Evolutionary conservation across 257 asterid species (phyloP).

Genomic region (Perilla frutescens): DNA sequence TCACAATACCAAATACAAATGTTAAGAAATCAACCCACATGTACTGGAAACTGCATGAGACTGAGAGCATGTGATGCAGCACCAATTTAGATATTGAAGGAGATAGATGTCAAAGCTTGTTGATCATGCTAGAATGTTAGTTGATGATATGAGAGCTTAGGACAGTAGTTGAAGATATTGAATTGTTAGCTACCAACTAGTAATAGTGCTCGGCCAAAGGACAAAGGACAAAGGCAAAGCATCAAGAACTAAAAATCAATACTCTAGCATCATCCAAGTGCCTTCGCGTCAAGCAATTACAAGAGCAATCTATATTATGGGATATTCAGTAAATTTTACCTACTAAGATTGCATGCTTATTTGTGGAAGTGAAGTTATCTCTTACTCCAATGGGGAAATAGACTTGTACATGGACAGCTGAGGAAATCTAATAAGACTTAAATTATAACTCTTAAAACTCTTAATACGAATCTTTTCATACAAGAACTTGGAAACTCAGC

Average conservation of each 20-base stretch:
- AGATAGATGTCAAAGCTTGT: conserved; percentile 13
- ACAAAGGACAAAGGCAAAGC: neutral
- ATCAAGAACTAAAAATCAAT: neutral
- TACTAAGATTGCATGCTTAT: neutral
- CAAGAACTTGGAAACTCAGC: neutral
- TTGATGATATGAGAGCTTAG: conserved; percentile 12
- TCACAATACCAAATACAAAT: conserved; percentile 4
- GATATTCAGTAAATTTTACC: neutral
- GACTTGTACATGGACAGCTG: neutral
- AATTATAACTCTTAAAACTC: neutral
- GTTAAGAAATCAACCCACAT: neutral
- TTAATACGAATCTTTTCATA: neutral
- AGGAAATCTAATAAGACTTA: neutral
- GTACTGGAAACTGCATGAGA: conserved; percentile 1
- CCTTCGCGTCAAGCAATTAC: neutral
- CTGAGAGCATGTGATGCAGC: neutral
- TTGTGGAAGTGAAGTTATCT: neutral
- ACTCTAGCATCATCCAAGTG: conserved; percentile 1
- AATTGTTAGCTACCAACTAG: neutral
- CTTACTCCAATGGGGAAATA: neutral
- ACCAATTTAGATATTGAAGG: conserved; percentile 10
- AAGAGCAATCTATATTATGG: conserved; percentile 2
- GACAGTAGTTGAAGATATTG: neutral
- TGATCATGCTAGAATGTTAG: neutral
- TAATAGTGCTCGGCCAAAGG: neutral